Conservation (phyloP, 176 grass and related monocot species). For the Puya raimondii region DNA sequence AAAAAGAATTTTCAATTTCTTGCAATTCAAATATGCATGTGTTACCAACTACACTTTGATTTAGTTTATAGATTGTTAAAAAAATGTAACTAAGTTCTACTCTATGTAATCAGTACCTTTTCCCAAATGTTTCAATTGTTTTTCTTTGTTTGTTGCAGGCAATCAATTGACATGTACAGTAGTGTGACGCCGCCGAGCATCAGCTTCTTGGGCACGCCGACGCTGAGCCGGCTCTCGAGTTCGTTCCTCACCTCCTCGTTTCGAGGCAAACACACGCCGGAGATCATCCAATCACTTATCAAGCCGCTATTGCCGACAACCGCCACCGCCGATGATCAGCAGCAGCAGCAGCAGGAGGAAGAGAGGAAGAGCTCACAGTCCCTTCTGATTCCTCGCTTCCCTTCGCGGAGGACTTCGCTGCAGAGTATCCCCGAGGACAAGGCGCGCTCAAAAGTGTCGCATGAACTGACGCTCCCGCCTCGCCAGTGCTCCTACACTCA, state of each 20-base stretch:
- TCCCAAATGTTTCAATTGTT: background rate
- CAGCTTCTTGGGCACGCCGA: slow-evolving; percentile 66
- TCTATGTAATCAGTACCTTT: no score
- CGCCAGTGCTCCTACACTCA: slow-evolving; percentile 52
- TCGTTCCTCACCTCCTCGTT: slow-evolving; percentile 70
- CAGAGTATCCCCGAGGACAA: slow-evolving; percentile 65
- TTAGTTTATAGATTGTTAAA: no score
- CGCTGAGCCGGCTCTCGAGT: slow-evolving; percentile 61
- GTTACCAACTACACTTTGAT: no score
- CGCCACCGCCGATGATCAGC: slow-evolving; percentile 28
- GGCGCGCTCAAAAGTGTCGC: slow-evolving; percentile 21
- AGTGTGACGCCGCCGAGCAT: slow-evolving; percentile 60
- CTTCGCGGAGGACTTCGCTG: slow-evolving; percentile 58
- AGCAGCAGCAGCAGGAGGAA: slow-evolving; percentile 30
- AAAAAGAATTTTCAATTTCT: no score
- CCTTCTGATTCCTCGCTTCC: slow-evolving; percentile 19
- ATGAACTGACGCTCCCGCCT: slow-evolving; percentile 28
- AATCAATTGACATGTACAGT: slow-evolving; percentile 81
- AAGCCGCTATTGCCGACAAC: slow-evolving; percentile 56
- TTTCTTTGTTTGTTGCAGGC: slow-evolving; percentile 32
- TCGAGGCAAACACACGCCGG: slow-evolving; percentile 51
- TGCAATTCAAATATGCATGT: no score
- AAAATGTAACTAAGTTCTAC: no score
- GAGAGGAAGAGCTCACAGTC: slow-evolving; percentile 60
- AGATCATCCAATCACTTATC: slow-evolving; percentile 43